Percentiles rank a stretch among this genome's conserved stretches.
Conservation (phyloP, 2,329 filamentous ascomycete genomes). For the Pestalotiopsis sp. region DNA sequence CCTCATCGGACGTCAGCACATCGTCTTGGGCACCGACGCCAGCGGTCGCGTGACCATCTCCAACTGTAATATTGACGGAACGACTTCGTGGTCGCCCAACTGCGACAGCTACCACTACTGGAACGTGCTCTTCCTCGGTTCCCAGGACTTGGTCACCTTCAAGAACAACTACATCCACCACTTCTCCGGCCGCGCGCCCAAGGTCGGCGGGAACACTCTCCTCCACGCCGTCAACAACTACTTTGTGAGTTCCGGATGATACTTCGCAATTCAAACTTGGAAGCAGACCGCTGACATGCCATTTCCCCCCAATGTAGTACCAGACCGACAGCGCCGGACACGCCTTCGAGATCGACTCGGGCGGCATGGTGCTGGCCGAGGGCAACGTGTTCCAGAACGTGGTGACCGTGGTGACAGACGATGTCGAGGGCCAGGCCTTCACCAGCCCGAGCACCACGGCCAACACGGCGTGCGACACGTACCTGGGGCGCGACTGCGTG, state of each 20-base stretch:
- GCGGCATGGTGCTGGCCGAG: conserved; percentile 53
- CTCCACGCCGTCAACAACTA: conserved; percentile 67
- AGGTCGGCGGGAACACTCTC: conserved; percentile 57
- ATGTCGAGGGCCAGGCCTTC: conserved; percentile 5
- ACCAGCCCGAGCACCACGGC: conserved; percentile 16
- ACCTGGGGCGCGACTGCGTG: conserved; percentile 11
- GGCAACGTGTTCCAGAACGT: conserved; percentile 63
- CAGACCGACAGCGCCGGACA: conserved; percentile 49
- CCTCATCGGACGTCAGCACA: conserved; percentile 61
- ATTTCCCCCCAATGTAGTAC: conserved; percentile 27
- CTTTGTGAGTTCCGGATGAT: conserved; percentile 34
- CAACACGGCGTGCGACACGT: conserved; percentile 13
- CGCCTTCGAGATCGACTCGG: conserved; percentile 56
- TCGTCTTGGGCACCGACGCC: conserved; percentile 57
- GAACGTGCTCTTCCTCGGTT: conserved; percentile 59
- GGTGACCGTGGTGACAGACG: conserved; percentile 38
- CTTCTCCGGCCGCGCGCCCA: conserved; percentile 58
- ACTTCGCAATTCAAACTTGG: background rate
- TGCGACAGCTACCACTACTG: conserved; percentile 65
- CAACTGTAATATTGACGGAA: conserved; percentile 62
- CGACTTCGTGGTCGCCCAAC: conserved; percentile 54
- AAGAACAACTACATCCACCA: conserved; percentile 65
- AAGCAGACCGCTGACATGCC: background rate
- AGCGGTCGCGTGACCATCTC: conserved; percentile 61
- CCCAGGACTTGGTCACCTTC: conserved; percentile 58